Base-by-base conservation (phyloP, 2,329 filamentous ascomycete species). In the Phyllosticta citrichinensis region DNA sequence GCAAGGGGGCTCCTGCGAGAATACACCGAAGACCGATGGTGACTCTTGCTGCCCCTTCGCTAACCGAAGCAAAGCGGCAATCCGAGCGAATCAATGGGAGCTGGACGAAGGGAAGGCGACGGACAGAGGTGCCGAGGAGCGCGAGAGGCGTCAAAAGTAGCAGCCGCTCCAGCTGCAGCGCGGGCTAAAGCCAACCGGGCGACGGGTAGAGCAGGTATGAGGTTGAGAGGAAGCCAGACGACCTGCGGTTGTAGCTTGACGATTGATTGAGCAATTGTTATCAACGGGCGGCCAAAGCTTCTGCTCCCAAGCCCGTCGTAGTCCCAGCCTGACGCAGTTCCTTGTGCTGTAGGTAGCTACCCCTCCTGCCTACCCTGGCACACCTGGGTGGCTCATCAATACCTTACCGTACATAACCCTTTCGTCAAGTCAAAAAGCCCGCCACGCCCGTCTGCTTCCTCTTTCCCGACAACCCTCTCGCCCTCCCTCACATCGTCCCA, bases 401-500 rank as follows among this genome's bases (percentile, higher is more conserved):
- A 30, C 27, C 25, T 27, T 27, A 27, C 25, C 25, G 12, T 47
- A 2, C 14, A 12, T 47, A 5, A 8, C 17, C 40, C 40, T 14
- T 47, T 50, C 55, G 27, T 56, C 24, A 47, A 51, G 66, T 62
- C 62, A 60, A 30, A 20, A 47, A 47, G 40, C 40, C 40, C 40
- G 17, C 40, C 40, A 14, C 14, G 40, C 40, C 58, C 40, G n/a
- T 58, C 57, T 22, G 4, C 4, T 56, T 62, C 53, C 61, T 54
- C 40, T 56, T 60, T 56, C 30, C 54, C 56, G 33, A 51, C 60
- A 33, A 22, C 24, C 55, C 22, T 20, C 55, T 24, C n/a, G 35
- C 20, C 52, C 56, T 30, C 27, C 60, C 40, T 56, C 62, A 50
- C 62, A 55, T 53, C 55, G 47, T 20, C 33, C 60, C 63, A 52